Base-by-base conservation (phyloP, 73 alveolate species). In the Paramecium primaurelia region DNA sequence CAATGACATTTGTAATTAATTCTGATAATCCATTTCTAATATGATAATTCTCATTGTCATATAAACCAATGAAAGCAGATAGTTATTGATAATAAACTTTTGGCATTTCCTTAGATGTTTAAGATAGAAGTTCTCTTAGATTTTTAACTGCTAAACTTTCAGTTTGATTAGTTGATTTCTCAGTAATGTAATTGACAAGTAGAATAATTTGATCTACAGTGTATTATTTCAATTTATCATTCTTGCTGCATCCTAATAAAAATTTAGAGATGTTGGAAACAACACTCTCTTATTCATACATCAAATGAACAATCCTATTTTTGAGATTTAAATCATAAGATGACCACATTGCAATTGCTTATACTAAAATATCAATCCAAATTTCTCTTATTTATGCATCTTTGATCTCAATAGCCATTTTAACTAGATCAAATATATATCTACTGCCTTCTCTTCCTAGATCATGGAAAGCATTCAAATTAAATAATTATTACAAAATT, bases 91-190 rank as follows among this genome's bases (percentile, higher is more conserved):
- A 73, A 38, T 37, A 73, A 16, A 73, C 37, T 20, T 34, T 73
- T 0, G 87, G 87, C 59, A 73, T 40, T n/a, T 73, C 87, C 12
- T 73, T 73, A 6, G 87, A 73, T 14, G 87, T 73, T 73, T 32
- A 73, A 14, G 42, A 73, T 1, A 73, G 37, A 0, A 73, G 59
- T 73, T 73, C 87, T 73, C 40, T 73, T 1, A 73, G 36, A 73
- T 73, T 73, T 40, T 73, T 73, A 2, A 73, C 87, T 37, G 87
- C 87, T 12, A 73, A 36, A 73, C 87, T 73, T 14, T 73, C 87
- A 11, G 87, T 73, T 38, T 73, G 47, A 40, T 73, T 73, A 4
- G 87, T 73, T 4, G 87, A 73, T 8, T 73, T 73, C 18, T 73
- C 58, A 37, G 87, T 37, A 73, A 73, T 73, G 40, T 73, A 73